A percentile compares a stretch with the other conserved stretches of the same genome.
Evolutionary conservation across 2,329 filamentous ascomycete species (phyloP).

Genomic region (Shiraia bambusicola): DNA sequence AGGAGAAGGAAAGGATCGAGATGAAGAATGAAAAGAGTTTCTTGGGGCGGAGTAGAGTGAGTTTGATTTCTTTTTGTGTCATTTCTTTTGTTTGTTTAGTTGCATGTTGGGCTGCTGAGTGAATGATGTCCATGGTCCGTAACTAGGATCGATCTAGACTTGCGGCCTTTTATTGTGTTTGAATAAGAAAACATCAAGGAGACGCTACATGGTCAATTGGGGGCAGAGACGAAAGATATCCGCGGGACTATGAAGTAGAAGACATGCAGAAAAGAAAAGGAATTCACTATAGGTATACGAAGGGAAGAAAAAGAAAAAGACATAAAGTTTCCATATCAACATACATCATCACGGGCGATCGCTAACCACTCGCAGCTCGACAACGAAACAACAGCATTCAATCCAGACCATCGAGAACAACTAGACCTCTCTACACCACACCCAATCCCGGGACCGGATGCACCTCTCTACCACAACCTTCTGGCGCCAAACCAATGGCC

Average conservation of each 20-base stretch:
- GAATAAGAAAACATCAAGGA: neutral
- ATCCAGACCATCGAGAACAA: slow-evolving; percentile 79
- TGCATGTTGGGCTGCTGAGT: too few relatives aligned
- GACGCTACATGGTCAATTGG: too few relatives aligned
- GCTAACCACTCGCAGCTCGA: slow-evolving; percentile 44
- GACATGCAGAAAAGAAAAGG: too few relatives aligned
- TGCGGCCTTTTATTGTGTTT: too few relatives aligned
- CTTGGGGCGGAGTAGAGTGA: slow-evolving; percentile 50
- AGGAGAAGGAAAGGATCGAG: slow-evolving; percentile 68
- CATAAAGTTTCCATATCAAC: neutral
- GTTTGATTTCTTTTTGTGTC: slow-evolving; percentile 19
- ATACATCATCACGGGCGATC: too few relatives aligned
- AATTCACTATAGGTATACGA: neutral
- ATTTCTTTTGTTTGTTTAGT: neutral
- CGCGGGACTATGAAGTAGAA: too few relatives aligned
- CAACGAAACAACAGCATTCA: slow-evolving; percentile 68
- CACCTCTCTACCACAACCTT: slow-evolving; percentile 73
- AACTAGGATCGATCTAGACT: too few relatives aligned
- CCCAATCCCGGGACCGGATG: slow-evolving; percentile 59
- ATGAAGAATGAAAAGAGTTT: slow-evolving; percentile 55
- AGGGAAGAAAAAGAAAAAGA: neutral
- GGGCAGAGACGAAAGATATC: too few relatives aligned
- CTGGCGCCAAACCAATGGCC: slow-evolving; percentile 82
- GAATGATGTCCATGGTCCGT: too few relatives aligned
- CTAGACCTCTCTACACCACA: slow-evolving; percentile 84